Conservation (phyloP, 306 rosid genomes). For the Rosa lucieae region DNA sequence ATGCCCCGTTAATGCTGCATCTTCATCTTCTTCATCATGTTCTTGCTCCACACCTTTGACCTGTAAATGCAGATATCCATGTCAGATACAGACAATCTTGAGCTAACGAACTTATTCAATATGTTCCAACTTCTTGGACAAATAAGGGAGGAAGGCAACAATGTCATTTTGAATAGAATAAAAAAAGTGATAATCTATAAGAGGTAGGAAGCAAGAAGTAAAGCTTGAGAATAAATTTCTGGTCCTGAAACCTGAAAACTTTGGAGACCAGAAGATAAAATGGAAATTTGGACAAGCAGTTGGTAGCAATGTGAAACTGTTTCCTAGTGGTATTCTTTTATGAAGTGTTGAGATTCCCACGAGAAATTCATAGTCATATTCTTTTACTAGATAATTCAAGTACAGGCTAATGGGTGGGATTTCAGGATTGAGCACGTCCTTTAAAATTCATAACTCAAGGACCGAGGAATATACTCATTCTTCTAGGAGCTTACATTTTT, state of each 20-base stretch:
- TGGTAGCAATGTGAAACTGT: neutral
- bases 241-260: neutral
- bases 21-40: slow-evolving; percentile 69
- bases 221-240: neutral
- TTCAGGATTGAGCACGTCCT: neutral
- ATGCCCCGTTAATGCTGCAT: slow-evolving; percentile 49
- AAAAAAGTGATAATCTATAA: neutral
- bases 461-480: neutral
- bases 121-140: neutral
- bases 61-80: slow-evolving; percentile 40
- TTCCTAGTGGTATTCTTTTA: neutral
- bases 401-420: neutral
- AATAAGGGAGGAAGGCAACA: neutral
- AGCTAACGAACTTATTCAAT: neutral
- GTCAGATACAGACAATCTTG: neutral
- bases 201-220: neutral
- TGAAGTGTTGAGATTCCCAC: neutral
- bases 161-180: neutral
- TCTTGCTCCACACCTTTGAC: slow-evolving; percentile 93
- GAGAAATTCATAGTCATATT: neutral
- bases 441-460: neutral
- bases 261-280: neutral
- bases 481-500: neutral
- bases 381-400: neutral
- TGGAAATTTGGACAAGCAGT: neutral